Base-by-base conservation (phyloP, 179 eudicot genomes). In the Carnegiea gigantea region DNA sequence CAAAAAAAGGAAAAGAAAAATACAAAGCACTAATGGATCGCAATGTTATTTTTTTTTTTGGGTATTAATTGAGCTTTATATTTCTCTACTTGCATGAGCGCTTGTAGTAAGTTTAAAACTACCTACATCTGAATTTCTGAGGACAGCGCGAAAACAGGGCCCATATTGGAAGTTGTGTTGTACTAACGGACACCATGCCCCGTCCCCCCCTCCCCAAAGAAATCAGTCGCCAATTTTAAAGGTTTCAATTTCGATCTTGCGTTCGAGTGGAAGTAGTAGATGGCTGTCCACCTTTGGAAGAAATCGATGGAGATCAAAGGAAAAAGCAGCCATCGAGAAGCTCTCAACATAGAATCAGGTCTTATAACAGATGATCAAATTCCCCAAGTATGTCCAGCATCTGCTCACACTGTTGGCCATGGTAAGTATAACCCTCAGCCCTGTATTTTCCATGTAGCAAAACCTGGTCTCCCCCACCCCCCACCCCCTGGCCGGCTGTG, bases 331-430 rank as follows among this genome's bases (percentile, higher is more conserved):
- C 33, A 60, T 46, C 24, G 51, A 38, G 79, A 82, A 78, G 81
- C 83, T 64, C 75, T 87, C 10, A 75, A 75, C 60, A 36, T 88
- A 54, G 89, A 90, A 80, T 71, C 77, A 72, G 90, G 81, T n/a
- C 62, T 64, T 24, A 24, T 10, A 46, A 81, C 51, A 7, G 76
- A 49, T 74, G 83, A 73, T 13, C 83, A 80, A 44, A 18, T 33
- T 75, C 84, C 74, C 1, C 64, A 88, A 26, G 78, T 82, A 26
- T 78, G 38, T 74, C 77, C 79, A 15, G 67, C 88, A 82, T 87
- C 92, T 33, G 93, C 93, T 77, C 93, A 91, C 73, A 77, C 82
- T 48, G 43, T 85, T 18, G 93, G 83, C 78, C 84, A 82, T 46
- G 93, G 92, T 89, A 14, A 49, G 80, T 82, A 36, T 38, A 3